phyloP scores from a whole-genome alignment of 495 filamentous ascomycete species.

The Clohesyomyces aquaticus region DNA sequence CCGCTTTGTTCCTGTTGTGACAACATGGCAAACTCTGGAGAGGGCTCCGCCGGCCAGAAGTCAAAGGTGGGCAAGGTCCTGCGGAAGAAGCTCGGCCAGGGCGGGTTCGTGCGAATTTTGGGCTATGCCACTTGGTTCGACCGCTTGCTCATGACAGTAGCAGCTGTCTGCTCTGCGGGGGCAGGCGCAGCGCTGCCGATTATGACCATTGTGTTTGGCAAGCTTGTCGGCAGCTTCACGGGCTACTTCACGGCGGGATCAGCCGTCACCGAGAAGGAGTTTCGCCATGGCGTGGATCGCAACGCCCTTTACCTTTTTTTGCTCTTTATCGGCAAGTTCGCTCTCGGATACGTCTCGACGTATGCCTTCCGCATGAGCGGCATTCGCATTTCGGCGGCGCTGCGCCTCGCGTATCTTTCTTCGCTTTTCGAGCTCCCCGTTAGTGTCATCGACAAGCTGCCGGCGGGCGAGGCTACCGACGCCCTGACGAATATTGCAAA shows the following conservation, averaged over 20 bases:
- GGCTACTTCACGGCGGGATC: conserved; percentile 17
- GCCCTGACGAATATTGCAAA: conserved; percentile 49
- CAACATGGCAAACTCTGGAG: not conserved
- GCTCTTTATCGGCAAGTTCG: conserved; percentile 82
- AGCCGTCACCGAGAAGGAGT: conserved; percentile 11
- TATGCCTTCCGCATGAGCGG: conserved; percentile 91
- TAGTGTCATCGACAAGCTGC: conserved; percentile 18
- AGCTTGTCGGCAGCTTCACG: conserved; percentile 15
- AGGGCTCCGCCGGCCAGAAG: not conserved
- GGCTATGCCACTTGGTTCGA: conserved; percentile 20
- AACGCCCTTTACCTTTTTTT: conserved; percentile 83
- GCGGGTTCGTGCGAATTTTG: conserved; percentile 7
- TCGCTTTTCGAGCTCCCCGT: conserved; percentile 47
- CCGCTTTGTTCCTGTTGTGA: conserved; percentile 4
- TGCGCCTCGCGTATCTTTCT: conserved; percentile 47
- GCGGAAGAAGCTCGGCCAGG: conserved; percentile 1
- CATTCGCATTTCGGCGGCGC: conserved; percentile 75
- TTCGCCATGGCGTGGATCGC: conserved; percentile 5
- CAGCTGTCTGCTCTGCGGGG: conserved; percentile 8
- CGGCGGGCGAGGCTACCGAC: conserved; percentile 22
- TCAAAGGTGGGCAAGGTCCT: not conserved
- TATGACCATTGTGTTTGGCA: conserved; percentile 20
- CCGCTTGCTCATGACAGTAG: conserved; percentile 13
- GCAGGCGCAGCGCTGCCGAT: conserved; percentile 15
- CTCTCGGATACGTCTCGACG: conserved; percentile 77